Conservation (phyloP, 768 basidiomycete genomes). For the Daedaleopsis sinensis region DNA sequence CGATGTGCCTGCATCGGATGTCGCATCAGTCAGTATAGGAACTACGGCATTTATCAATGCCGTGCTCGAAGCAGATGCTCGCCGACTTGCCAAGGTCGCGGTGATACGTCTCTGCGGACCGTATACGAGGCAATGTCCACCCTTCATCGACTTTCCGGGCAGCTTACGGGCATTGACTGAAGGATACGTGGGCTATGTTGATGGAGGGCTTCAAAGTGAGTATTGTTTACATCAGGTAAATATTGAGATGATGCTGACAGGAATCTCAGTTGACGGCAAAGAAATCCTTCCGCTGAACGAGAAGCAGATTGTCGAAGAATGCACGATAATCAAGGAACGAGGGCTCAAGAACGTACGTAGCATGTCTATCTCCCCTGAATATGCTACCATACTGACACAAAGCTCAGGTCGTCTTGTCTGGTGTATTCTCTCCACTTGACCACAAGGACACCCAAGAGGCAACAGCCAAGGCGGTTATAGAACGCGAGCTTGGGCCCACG, state of each 20-base stretch:
- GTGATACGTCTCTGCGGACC: slow-evolving; percentile 66
- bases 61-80: slow-evolving; percentile 56
- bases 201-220: slow-evolving; percentile 45
- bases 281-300: slow-evolving; percentile 47
- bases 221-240: slow-evolving; percentile 1
- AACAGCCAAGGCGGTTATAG: slow-evolving; percentile 45
- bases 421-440: slow-evolving; percentile 54
- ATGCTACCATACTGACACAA: too few relatives aligned
- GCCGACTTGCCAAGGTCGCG: slow-evolving; percentile 59
- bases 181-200: slow-evolving; percentile 39
- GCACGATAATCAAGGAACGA: slow-evolving; percentile 38
- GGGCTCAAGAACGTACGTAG: slow-evolving; percentile 25
- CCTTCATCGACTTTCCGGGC: slow-evolving; percentile 54
- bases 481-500: slow-evolving; percentile 42
- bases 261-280: slow-evolving; percentile 45
- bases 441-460: slow-evolving; percentile 49
- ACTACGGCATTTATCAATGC: slow-evolving; percentile 55
- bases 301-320: slow-evolving; percentile 48
- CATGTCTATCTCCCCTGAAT: too few relatives aligned
- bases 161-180: slow-evolving; percentile 36
- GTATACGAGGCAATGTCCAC: slow-evolving; percentile 59
- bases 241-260: slow-evolving; percentile 31
- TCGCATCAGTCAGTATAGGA: slow-evolving; percentile 60
- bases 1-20: slow-evolving; percentile 36
- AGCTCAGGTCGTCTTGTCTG: slow-evolving; percentile 45